Conservation (phyloP, 164 flowering plant species). For the grape (Vitis vinifera) region DNA sequence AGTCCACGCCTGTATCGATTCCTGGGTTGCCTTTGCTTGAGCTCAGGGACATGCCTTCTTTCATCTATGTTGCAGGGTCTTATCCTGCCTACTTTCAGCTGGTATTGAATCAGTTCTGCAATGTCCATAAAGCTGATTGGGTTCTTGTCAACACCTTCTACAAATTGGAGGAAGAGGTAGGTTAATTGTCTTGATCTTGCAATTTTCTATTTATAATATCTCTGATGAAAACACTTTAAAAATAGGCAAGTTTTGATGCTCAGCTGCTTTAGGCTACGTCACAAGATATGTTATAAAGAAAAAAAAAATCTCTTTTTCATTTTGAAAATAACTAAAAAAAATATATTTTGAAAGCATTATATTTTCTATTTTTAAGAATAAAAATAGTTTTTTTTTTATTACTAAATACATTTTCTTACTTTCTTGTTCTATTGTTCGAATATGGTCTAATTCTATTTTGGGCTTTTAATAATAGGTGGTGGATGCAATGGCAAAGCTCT, state of each 20-base stretch:
- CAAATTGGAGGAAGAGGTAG: slow-evolving; percentile 36
- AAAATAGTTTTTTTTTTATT: too few relatives aligned
- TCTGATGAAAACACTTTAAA: too few relatives aligned
- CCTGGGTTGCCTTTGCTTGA: slow-evolving; percentile 31
- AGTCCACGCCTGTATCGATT: slow-evolving; percentile 12
- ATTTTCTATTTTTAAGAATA: too few relatives aligned
- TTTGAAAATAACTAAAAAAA: too few relatives aligned
- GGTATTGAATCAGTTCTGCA: slow-evolving; percentile 29
- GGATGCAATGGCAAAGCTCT: slow-evolving; percentile 21
- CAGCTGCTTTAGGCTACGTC: not conserved
- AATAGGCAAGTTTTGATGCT: not conserved
- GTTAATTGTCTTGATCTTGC: not conserved
- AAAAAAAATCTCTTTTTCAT: too few relatives aligned
- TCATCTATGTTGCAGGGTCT: slow-evolving; percentile 13
- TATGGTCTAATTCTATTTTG: too few relatives aligned
- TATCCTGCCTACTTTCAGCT: slow-evolving; percentile 35
- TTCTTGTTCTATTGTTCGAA: too few relatives aligned
- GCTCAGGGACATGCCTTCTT: slow-evolving; percentile 34
- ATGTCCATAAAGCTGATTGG: slow-evolving; percentile 32
- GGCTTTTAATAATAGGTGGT: slow-evolving; percentile 10
- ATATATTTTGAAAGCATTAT: too few relatives aligned
- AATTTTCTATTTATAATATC: too few relatives aligned
- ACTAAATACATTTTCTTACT: too few relatives aligned
- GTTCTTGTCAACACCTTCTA: slow-evolving; percentile 37
- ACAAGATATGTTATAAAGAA: too few relatives aligned